A percentile compares a stretch with the other conserved stretches of the same genome.
phyloP scores from a whole-genome alignment of 768 basidiomycete genomes.

The Agaricus subrufescens region DNA sequence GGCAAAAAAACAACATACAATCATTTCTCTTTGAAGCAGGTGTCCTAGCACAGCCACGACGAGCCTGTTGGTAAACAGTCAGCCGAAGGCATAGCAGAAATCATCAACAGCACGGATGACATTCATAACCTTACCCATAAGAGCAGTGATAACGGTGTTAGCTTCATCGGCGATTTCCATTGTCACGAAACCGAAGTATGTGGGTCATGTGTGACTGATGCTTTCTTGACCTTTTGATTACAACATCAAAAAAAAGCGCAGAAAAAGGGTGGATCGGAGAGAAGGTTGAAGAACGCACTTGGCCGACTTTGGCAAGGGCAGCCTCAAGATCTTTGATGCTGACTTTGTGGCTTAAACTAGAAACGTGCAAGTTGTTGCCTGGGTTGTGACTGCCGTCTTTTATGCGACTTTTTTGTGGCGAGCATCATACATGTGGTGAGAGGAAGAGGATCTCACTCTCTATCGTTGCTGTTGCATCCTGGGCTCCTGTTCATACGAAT shows the following conservation, averaged over 20 bases:
- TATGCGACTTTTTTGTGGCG: constrained; percentile 23
- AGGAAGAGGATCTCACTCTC: too few relatives aligned
- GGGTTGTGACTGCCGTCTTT: constrained; percentile 58
- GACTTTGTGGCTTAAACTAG: constrained; percentile 49
- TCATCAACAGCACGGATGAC: constrained; percentile 44
- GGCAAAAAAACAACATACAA: constrained; percentile 32
- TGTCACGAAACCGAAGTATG: constrained; percentile 83
- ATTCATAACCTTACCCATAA: constrained; percentile 82
- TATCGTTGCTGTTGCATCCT: constrained; percentile 40
- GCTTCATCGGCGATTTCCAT: constrained; percentile 77
- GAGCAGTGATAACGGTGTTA: constrained; percentile 80
- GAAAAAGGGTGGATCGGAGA: background rate
- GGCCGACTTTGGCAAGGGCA: constrained; percentile 82
- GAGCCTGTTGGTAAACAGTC: constrained; percentile 47
- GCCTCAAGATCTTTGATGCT: constrained; percentile 87
- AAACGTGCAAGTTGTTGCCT: constrained; percentile 63
- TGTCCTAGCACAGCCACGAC: constrained; percentile 84
- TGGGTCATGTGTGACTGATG: constrained; percentile 68
- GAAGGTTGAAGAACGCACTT: constrained; percentile 17
- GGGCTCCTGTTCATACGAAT: constrained; percentile 84
- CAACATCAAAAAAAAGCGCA: background rate
- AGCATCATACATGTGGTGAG: constrained; percentile 12
- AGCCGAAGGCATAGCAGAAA: constrained; percentile 1
- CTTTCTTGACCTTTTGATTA: constrained; percentile 60
- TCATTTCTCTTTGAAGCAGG: constrained; percentile 87